Percentiles rank a stretch among this genome's conserved stretches.
These are phyloP conservation scores for Rhexocercosporidium sp. DNA, from an alignment of 2,329 filamentous ascomycete genomes.

Conservation along the genomic window DNA sequence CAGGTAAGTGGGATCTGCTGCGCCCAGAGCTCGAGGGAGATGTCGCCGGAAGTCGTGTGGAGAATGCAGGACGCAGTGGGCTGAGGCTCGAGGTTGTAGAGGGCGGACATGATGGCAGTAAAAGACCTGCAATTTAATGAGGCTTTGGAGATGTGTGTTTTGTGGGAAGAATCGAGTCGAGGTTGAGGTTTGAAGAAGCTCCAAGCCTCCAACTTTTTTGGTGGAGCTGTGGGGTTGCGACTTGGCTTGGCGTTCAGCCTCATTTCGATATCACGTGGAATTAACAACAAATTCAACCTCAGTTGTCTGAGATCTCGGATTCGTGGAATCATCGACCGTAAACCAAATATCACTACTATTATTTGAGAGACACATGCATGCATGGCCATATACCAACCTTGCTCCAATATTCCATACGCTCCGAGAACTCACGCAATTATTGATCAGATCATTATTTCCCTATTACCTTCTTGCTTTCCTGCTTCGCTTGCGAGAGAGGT, in stretches of 20 bases:
- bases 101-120: slow-evolving; percentile 71
- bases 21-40: slow-evolving; percentile 91
- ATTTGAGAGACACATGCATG: not conserved
- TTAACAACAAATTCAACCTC: not conserved
- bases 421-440: not conserved
- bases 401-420: no score
- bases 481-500: slow-evolving; percentile 22
- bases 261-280: slow-evolving; percentile 6
- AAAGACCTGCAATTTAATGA: slow-evolving; percentile 36
- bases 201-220: not conserved
- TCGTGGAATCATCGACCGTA: no score
- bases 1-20: slow-evolving; percentile 91
- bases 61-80: slow-evolving; percentile 91
- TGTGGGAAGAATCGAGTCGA: not conserved
- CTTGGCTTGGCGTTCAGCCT: slow-evolving; percentile 10
- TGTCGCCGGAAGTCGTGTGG: slow-evolving; percentile 86
- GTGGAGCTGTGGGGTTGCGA: not conserved
- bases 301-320: not conserved
- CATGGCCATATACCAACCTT: not conserved
- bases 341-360: no score
- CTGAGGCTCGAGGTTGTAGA: slow-evolving; percentile 94
- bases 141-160: slow-evolving; percentile 12
- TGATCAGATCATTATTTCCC: not conserved
- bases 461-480: not conserved
- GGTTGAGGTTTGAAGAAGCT: not conserved